Base-by-base conservation (phyloP, 2,329 filamentous ascomycete genomes). In the Boeremia lycopersici region DNA sequence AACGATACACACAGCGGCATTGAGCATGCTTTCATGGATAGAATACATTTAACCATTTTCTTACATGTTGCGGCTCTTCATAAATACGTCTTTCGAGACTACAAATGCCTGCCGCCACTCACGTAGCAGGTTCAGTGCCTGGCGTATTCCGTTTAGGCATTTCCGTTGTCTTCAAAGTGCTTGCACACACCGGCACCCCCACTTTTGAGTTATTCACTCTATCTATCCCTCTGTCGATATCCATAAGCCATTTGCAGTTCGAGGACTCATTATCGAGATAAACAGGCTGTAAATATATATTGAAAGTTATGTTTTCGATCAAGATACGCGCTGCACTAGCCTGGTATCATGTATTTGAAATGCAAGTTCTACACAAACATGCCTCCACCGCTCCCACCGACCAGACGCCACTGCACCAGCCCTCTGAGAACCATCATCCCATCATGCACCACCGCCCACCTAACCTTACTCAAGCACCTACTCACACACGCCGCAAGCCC, bases 401-500 rank as follows among this genome's bases (percentile, higher is more conserved):
- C 71, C 48, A 76, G 59, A 33, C 74, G 63, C 74, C 74, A 76
- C 40, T 74, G 71, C 41, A 76, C 74, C 31, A 78, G 59, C 3
- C 74, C 74, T 49, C 69, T 72, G 31, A 87, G 62, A 3, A 87
- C 84, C 58, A 82, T 80, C 74, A 86, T 84, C 0, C 82, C 84
- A 62, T 85, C 82, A 59, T 86, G 83, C 4, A 87, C 81, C 3
- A 87, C 83, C 0, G 83, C 84, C 85, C 85, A 87, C 46, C 85
- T 66, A 1, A 86, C 80, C 51, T 81, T 84, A 10, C 80, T 80
- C 59, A 87, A 62, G 31, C 80, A 78, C 61, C 81, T 79, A 2
- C 81, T 82, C 71, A 87, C 84, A 0, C 82, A 78, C 54, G 80
- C 80, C 0, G 82, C 81, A 40, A 87, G 56, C 0, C 82, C 83